Evolutionary conservation across 768 basidiomycete genomes (phyloP), one percentile per base, ranked within the genome.

Genomic region (Dictyophora rubrovolvata): DNA sequence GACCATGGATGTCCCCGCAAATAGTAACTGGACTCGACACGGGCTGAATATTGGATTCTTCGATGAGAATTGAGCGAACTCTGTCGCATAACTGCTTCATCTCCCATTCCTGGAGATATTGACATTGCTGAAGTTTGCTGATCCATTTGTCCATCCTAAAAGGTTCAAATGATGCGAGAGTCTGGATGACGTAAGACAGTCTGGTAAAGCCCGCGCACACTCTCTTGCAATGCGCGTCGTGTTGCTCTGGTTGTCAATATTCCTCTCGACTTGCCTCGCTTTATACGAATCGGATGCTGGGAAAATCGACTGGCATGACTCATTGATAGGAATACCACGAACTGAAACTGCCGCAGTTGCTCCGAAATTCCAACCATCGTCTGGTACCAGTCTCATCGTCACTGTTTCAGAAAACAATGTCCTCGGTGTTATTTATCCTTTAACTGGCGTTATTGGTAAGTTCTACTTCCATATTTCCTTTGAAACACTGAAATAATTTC

Each of bases 41-140:
- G 34, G 94, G 94, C 68, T 97, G 93, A 59, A 98, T 94, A 69
- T 98, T 99, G 57, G 88, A 93, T 70, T 99, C 95, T 70, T 99
- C 95, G 70, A 97, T 85, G 37, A 96, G 80, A 52, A 94, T 86
- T 52, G 85, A 80, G 54, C 91, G 84, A 20, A 97, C 93, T 61
- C 86, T 83, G 60, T 92, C 82, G 77, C 95, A 98, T 53, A 99
- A 84, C 48, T 85, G 75, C 69, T 93, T 95, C 83, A 99, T 96
- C 63, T 95, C 91, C 11, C 81, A 69, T 73, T 99, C 96, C 16
- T 89, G 81, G 54, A 99, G 87, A 64, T 91, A 86, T 63, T 86
- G 81, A 76, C 93, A 96, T 64, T 80, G 73, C 74, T 85, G 85
- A 61, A 98, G 85, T 66, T 93, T 89, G 23, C 82, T 80, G 66